Evolutionary conservation across 2,329 filamentous ascomycete species (phyloP).

Genomic region (Colletotrichum paranaense): DNA sequence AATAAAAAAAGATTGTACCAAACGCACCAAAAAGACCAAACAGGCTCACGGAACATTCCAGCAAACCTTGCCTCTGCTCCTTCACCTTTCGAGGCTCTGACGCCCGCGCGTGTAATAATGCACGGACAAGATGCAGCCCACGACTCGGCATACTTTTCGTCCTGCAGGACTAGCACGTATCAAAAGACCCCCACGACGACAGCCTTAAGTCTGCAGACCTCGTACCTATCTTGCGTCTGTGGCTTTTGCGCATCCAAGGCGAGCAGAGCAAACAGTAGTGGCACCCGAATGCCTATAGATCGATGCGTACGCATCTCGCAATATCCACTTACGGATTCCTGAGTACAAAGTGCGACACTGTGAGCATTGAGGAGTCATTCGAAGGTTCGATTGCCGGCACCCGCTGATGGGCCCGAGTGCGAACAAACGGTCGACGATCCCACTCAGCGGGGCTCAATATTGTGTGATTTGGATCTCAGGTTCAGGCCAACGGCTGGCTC

Average conservation of each 20-base stretch:
- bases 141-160: conserved; percentile 31
- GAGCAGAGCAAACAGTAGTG: neutral
- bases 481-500: conserved; percentile 17
- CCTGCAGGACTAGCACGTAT: conserved; percentile 18
- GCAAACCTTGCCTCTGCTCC: conserved; percentile 18
- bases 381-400: conserved; percentile 5
- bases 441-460: conserved; percentile 1
- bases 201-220: neutral
- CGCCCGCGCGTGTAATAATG: neutral
- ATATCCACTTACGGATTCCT: neutral
- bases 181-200: conserved; percentile 1
- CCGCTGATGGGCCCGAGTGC: conserved; percentile 16
- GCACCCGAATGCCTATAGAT: neutral
- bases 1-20: neutral
- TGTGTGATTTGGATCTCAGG: neutral
- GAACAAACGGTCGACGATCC: conserved; percentile 2
- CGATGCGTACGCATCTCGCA: neutral
- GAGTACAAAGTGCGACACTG: too few relatives aligned
- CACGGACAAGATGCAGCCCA: conserved; percentile 6
- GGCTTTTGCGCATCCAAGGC: neutral
- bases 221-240: neutral
- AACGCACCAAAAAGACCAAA: neutral
- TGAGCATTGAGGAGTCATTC: neutral
- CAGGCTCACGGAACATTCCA: conserved; percentile 17
- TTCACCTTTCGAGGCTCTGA: neutral